These are phyloP conservation scores for Fagus crenata DNA, from an alignment of 306 rosid species.

Conservation along the genomic window DNA sequence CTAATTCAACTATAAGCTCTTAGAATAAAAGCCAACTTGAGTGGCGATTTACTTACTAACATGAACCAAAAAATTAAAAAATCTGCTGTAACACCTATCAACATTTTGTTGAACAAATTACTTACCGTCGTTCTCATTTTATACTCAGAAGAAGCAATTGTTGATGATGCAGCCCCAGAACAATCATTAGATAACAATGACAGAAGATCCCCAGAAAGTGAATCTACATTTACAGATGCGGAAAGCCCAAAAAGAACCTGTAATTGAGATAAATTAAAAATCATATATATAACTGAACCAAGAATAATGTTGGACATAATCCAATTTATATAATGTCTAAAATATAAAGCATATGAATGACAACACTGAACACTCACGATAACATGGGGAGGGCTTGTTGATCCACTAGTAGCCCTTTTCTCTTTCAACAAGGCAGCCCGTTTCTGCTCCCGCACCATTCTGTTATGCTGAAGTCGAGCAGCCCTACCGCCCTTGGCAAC, in stretches of 20 bases:
- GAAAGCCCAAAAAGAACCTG: constrained; percentile 88
- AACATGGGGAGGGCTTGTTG: constrained; percentile 82
- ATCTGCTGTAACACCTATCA: neutral
- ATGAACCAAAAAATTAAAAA: neutral
- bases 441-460: constrained; percentile 89
- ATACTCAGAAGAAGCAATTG: constrained; percentile 78
- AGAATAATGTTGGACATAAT: neutral
- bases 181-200: constrained; percentile 51
- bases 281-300: neutral
- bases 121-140: constrained; percentile 71
- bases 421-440: constrained; percentile 72
- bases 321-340: neutral
- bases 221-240: constrained; percentile 57
- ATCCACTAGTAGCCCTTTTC: constrained; percentile 75
- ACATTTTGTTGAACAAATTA: neutral
- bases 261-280: constrained; percentile 12
- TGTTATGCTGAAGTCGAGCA: constrained; percentile 71
- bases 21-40: neutral
- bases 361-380: constrained; percentile 49
- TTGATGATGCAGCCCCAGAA: constrained; percentile 39
- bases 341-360: neutral
- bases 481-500: constrained; percentile 73
- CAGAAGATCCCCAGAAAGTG: constrained; percentile 63
- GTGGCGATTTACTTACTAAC: too few relatives aligned
- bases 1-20: too few relatives aligned